Percentiles rank a stretch among this genome's conserved stretches.
Evolutionary conservation across 208 protist genomes (phyloP).

Genomic region (Acanthamoeba royreba): DNA sequence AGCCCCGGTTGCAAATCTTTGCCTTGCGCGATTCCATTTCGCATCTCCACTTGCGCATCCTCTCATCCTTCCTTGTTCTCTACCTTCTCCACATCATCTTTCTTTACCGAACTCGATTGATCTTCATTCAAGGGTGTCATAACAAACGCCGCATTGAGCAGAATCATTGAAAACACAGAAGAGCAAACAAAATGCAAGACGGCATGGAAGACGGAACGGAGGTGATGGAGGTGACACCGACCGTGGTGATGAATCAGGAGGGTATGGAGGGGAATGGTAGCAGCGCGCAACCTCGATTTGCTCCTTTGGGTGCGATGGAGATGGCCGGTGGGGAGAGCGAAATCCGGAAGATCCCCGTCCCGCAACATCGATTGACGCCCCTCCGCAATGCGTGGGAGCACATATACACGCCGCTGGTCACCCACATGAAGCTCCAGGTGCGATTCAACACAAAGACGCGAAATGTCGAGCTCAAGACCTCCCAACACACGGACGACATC

Average conservation of each 20-base stretch:
- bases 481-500: conserved; percentile 81
- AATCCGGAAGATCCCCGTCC: conserved; percentile 82
- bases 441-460: conserved; percentile 96
- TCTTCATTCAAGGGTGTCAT: too few species aligned
- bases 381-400: conserved; percentile 97
- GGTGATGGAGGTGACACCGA: not conserved
- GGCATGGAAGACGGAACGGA: not conserved
- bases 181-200: not conserved
- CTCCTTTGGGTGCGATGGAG: not conserved
- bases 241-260: not conserved
- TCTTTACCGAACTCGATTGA: too few species aligned
- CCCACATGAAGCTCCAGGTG: conserved; percentile 98
- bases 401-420: conserved; percentile 98
- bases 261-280: too few species aligned
- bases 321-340: conserved; percentile 56
- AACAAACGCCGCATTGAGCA: too few species aligned
- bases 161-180: not conserved
- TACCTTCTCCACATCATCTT: too few species aligned
- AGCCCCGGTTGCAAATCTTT: too few species aligned
- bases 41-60: too few species aligned
- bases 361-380: conserved; percentile 94
- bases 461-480: conserved; percentile 93
- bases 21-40: too few species aligned
- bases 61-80: too few species aligned
- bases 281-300: not conserved